phyloP scores from a whole-genome alignment of 2,329 filamentous ascomycete genomes.

The Emydomyces testavorans region DNA sequence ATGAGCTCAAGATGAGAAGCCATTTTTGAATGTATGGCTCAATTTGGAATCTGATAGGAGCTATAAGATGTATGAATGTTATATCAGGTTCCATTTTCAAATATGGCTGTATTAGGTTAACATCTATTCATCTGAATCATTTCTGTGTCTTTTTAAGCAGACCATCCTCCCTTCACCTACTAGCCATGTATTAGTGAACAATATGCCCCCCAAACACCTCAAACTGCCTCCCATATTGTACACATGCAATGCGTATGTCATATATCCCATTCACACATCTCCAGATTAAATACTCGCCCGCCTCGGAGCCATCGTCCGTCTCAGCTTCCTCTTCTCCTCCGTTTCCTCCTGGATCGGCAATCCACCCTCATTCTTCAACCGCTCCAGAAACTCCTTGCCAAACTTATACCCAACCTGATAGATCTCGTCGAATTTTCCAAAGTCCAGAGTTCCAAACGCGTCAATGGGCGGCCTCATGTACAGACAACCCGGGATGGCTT shows the following conservation, averaged over 20 bases:
- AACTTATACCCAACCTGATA: conserved; percentile 80
- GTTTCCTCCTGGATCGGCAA: conserved; percentile 60
- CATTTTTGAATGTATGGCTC: too few species aligned
- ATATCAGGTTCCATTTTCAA: too few species aligned
- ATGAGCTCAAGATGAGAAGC: too few species aligned
- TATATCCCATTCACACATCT: neutral
- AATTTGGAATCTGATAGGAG: too few species aligned
- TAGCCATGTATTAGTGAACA: too few species aligned
- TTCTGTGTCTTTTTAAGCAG: too few species aligned
- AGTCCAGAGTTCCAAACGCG: conserved; percentile 84
- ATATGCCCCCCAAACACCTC: too few species aligned
- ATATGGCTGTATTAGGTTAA: too few species aligned
- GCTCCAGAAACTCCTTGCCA: conserved; percentile 66
- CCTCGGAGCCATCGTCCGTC: conserved; percentile 67
- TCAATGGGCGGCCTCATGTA: conserved; percentile 97
- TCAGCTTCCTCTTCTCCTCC: conserved; percentile 63
- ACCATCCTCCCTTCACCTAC: too few species aligned
- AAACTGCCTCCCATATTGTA: neutral
- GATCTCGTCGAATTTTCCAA: conserved; percentile 96
- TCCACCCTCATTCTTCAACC: conserved; percentile 65
- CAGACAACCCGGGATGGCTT: conserved; percentile 77
- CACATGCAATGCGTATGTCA: too few species aligned
- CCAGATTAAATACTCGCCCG: conserved; percentile 57
- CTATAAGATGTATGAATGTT: too few species aligned
- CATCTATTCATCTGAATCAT: too few species aligned